A percentile compares a stretch with the other conserved stretches of the same genome.
These are phyloP conservation scores for Aureobasidium melanogenum DNA, from an alignment of 2,329 filamentous ascomycete genomes.

Conservation along the genomic window DNA sequence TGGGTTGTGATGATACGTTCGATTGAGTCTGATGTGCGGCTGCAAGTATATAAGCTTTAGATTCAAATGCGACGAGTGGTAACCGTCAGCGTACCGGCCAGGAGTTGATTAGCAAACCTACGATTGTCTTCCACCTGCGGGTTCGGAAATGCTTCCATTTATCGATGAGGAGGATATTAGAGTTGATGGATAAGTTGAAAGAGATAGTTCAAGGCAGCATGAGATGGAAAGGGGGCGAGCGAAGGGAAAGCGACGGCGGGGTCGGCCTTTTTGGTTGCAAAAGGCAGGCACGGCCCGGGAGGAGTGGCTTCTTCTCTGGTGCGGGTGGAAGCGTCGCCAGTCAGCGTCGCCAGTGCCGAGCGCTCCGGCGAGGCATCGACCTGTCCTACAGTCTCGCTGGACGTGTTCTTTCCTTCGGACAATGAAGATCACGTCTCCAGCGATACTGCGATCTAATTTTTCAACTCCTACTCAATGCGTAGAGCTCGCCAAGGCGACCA, in stretches of 20 bases:
- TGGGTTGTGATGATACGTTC: background rate
- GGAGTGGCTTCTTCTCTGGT: background rate
- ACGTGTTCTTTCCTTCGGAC: background rate
- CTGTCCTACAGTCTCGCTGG: background rate
- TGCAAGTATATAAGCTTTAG: background rate
- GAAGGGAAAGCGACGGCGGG: slow-evolving; percentile 2
- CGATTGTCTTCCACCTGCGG: background rate
- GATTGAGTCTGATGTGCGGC: background rate
- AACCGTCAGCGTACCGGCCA: background rate
- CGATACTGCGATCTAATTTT: background rate
- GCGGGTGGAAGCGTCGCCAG: background rate
- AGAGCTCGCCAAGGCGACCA: background rate
- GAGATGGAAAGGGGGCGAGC: background rate
- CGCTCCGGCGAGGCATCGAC: background rate
- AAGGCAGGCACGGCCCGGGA: background rate
- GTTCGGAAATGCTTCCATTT: background rate
- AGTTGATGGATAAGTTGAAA: background rate
- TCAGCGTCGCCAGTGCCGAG: background rate
- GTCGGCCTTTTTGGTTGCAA: background rate
- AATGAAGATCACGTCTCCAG: background rate
- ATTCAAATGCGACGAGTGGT: background rate
- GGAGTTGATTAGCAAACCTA: background rate
- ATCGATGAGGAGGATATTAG: background rate
- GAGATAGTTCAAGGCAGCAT: background rate
- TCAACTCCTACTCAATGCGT: too few species aligned